Evolutionary conservation across 176 grass and related monocot genomes (phyloP), one percentile per base, ranked within the genome.

Genomic region (Guadua angustifolia): DNA sequence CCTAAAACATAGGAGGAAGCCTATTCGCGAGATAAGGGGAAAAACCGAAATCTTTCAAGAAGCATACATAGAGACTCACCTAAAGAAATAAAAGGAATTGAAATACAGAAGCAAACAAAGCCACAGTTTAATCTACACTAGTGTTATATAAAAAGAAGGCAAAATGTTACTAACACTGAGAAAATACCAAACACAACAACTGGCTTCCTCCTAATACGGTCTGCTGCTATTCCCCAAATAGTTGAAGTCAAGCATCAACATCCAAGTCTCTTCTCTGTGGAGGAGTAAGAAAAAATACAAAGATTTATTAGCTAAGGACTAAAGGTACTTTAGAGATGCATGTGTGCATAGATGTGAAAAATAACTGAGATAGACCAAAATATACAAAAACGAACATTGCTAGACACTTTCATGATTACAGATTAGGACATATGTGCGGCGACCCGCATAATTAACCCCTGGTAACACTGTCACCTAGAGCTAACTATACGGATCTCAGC

Each of bases 131-230:
- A 84, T 69, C 32, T 82, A 57, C 21, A 69, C 42, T 21, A 3
- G 25, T 58, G 60, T 69, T 29, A 32, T 45, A 56, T 65, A 44
- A 35, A 76, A 9, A 72, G 62, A 26, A 89, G 21, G 45, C 0
- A 55, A 79, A 89, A 47, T 35, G 44, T 89, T 84, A 97, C 95
- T 98, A 68, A 98, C 96, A 98, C 96, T 15, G 91, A 73, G 26
- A 92, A 75, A 84, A 95, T 77, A 67, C 96, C 89, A 62, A 98
- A 84, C 44, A 93, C 6, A 16, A 98, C 83, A 75, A 98, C 88
- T 5, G 96, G 96, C 63, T 98, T 98, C 73, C 96, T 95, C 57
- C 96, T 93, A 22, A 94, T 71, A 45, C 83, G 92, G 66, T 98
- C 96, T 55, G 96, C 93, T 9, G 89, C 75, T 65, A 98, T 87